A percentile compares a stretch with the other conserved stretches of the same genome.
Conservation (phyloP, 2,329 filamentous ascomycete species). For the Aspergillus novofumigatus region DNA sequence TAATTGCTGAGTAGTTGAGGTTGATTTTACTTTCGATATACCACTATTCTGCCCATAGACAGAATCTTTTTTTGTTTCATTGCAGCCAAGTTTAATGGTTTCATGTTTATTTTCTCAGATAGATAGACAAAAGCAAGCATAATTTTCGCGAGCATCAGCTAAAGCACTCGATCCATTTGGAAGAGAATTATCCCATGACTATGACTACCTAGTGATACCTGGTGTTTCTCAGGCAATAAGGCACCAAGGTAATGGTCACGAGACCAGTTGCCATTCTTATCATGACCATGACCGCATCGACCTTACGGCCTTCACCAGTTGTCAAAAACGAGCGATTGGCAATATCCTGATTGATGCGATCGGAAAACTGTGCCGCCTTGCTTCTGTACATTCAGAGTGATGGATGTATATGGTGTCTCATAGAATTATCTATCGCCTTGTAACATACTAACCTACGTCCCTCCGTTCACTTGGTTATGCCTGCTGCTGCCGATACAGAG, state of each 20-base stretch:
- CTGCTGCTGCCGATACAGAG: constrained; percentile 18
- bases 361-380: not conserved
- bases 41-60: not conserved
- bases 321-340: not conserved
- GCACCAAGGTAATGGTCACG: not conserved
- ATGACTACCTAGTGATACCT: not conserved
- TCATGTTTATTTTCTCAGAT: not conserved
- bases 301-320: not conserved
- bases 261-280: not conserved
- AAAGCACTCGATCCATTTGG: not conserved
- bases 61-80: constrained; percentile 10
- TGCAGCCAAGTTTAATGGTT: not conserved
- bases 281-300: not conserved
- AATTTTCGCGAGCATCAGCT: not conserved
- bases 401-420: not conserved
- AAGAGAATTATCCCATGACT: not conserved
- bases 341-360: not conserved
- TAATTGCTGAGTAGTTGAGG: not conserved
- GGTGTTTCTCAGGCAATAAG: not conserved
- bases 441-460: not conserved
- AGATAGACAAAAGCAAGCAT: not conserved
- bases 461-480: constrained; percentile 19
- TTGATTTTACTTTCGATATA: constrained; percentile 3
- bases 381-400: not conserved
- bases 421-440: not conserved